phyloP scores from a whole-genome alignment of 768 basidiomycete species.

The Crepidotus variabilis region DNA sequence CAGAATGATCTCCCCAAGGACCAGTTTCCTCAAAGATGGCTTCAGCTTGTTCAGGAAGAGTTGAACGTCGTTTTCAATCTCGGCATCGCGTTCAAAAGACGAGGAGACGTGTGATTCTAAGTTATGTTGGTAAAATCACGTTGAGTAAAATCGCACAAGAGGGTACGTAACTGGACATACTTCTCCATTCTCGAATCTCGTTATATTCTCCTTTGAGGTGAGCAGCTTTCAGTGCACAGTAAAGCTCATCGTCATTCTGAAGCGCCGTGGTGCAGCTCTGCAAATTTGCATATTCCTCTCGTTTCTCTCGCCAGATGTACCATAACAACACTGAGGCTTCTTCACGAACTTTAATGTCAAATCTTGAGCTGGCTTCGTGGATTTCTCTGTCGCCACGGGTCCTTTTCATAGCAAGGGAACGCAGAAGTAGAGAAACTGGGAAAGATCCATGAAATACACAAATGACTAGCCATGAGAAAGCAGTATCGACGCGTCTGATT shows the following conservation, averaged over 20 bases:
- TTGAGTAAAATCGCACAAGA: conserved; percentile 1
- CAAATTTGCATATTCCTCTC: conserved; percentile 25
- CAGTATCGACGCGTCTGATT: too few relatives aligned
- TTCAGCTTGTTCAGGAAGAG: conserved; percentile 24
- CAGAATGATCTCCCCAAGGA: conserved; percentile 27
- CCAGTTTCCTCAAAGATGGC: conserved; percentile 27
- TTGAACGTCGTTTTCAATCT: conserved; percentile 17
- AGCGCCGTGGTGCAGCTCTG: conserved; percentile 31
- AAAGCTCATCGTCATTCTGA: conserved; percentile 24
- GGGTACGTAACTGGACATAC: conserved; percentile 13
- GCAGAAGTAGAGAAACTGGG: not conserved
- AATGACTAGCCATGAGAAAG: not conserved
- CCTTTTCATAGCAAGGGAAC: not conserved
- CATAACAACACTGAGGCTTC: conserved; percentile 38
- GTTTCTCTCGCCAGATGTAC: conserved; percentile 31
- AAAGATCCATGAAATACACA: not conserved
- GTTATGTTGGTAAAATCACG: too few relatives aligned
- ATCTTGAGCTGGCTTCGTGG: conserved; percentile 20
- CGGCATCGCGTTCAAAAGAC: conserved; percentile 8
- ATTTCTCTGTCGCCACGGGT: conserved; percentile 1
- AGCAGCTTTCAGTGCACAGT: conserved; percentile 29
- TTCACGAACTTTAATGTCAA: conserved; percentile 33
- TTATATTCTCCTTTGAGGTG: conserved; percentile 25
- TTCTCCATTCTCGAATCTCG: conserved; percentile 27
- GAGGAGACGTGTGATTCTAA: conserved; percentile 1